Conservation (phyloP, 2,329 filamentous ascomycete genomes). For the Alternaria ethzedia region DNA sequence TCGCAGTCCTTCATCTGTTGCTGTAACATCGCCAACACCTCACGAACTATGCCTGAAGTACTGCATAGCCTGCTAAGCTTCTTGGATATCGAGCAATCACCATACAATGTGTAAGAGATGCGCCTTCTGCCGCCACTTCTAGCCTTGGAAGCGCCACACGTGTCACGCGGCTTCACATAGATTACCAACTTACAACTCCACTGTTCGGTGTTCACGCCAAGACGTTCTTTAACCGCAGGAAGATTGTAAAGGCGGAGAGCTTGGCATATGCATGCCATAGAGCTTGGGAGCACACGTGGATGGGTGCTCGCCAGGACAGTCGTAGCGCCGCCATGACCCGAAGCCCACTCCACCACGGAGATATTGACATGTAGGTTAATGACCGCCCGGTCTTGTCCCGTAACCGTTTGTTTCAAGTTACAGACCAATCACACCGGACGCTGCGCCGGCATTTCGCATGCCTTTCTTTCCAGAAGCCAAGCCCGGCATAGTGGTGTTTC, state of each 20-base stretch:
- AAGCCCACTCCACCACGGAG: slow-evolving; percentile 22
- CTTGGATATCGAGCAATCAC: not conserved
- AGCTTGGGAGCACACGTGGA: slow-evolving; percentile 7
- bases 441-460: not conserved
- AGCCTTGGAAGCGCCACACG: slow-evolving; percentile 10
- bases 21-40: not conserved
- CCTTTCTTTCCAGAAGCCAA: slow-evolving; percentile 19
- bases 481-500: slow-evolving; percentile 22
- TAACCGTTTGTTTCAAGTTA: slow-evolving; percentile 26
- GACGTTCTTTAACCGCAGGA: slow-evolving; percentile 25
- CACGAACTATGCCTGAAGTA: not conserved
- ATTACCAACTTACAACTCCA: slow-evolving; percentile 13
- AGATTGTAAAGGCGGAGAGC: slow-evolving; percentile 21
- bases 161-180: slow-evolving; percentile 13
- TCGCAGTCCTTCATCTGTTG: slow-evolving; percentile 10
- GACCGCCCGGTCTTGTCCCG: slow-evolving; percentile 22
- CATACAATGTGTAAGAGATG: not conserved
- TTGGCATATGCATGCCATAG: slow-evolving; percentile 17
- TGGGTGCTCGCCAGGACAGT: slow-evolving; percentile 11
- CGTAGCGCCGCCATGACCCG: slow-evolving; percentile 10
- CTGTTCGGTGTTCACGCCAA: slow-evolving; percentile 18
- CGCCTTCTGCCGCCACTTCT: not conserved
- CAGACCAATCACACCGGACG: slow-evolving; percentile 16
- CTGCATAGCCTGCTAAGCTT: slow-evolving; percentile 4
- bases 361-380: slow-evolving; percentile 34